Percentiles rank a stretch among this genome's conserved stretches.
phyloP scores from a whole-genome alignment of 441 rosid genomes.

The Gossypium gossypioides region DNA sequence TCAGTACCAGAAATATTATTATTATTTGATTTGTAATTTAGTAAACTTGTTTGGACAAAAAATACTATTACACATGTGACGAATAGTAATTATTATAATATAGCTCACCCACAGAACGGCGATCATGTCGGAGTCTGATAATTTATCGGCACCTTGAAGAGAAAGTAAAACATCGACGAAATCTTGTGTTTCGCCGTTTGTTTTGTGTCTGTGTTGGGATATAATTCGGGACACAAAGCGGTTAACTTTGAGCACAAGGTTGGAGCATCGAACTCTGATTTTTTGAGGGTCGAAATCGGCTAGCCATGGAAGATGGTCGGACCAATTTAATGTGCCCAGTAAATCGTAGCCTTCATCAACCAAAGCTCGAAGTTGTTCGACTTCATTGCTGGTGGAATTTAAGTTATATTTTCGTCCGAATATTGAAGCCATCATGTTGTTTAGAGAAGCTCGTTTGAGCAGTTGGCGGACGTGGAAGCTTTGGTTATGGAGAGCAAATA shows the following conservation, averaged over 20 bases:
- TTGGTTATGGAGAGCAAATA: slow-evolving; percentile 18
- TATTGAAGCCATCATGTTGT: slow-evolving; percentile 72
- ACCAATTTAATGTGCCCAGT: slow-evolving; percentile 64
- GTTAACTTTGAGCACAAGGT: slow-evolving; percentile 59
- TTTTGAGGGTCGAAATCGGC: slow-evolving; percentile 63
- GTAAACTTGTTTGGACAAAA: not conserved
- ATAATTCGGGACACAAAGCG: slow-evolving; percentile 48
- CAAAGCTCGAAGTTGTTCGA: slow-evolving; percentile 37
- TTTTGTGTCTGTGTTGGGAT: slow-evolving; percentile 32
- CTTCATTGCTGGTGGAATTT: slow-evolving; percentile 31
- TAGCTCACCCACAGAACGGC: slow-evolving; percentile 80
- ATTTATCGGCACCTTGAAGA: slow-evolving; percentile 45
- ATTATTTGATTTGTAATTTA: not conserved
- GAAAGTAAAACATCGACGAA: slow-evolving; percentile 67
- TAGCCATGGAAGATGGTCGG: slow-evolving; percentile 74
- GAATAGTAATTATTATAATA: not conserved
- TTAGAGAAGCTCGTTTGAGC: slow-evolving; percentile 63
- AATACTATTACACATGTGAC: not conserved
- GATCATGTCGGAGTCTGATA: slow-evolving; percentile 61
- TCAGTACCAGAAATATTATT: not conserved
- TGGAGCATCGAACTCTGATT: slow-evolving; percentile 61
- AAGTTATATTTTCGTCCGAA: slow-evolving; percentile 54
- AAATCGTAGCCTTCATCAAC: slow-evolving; percentile 77
- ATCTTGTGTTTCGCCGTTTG: slow-evolving; percentile 23
- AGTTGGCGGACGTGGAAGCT: slow-evolving; percentile 40